A percentile compares a stretch with the other conserved stretches of the same genome.
Conservation (phyloP, 2,329 filamentous ascomycete genomes). For the Fusarium abutilonis region DNA sequence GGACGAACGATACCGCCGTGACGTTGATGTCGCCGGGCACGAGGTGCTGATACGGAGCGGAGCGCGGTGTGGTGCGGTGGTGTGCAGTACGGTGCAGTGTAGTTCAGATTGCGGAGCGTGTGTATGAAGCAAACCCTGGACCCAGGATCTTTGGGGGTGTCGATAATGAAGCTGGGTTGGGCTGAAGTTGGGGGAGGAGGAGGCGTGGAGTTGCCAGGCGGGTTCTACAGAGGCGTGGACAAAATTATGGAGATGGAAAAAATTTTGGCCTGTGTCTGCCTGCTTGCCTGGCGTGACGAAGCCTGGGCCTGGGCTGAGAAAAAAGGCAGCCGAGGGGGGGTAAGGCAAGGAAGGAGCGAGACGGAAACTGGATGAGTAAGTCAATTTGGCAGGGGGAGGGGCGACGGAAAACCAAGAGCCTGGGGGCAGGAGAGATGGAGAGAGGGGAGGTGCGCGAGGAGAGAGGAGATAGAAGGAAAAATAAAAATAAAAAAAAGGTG, state of each 20-base stretch:
- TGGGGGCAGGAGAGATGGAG: constrained; percentile 21
- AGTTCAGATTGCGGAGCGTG: constrained; percentile 44
- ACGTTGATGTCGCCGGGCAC: constrained; percentile 38
- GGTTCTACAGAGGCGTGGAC: constrained; percentile 50
- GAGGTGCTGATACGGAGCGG: constrained; percentile 41
- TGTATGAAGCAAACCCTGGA: constrained; percentile 46
- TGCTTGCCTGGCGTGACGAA: constrained; percentile 36
- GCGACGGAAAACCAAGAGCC: constrained; percentile 45
- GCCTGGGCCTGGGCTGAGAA: constrained; percentile 17
- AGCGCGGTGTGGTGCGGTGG: constrained; percentile 34
- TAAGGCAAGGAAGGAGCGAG: constrained; percentile 41
- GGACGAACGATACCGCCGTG: constrained; percentile 31
- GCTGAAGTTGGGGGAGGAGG: constrained; percentile 47
- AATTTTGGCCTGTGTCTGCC: constrained; percentile 32
- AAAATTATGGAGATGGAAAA: constrained; percentile 44
- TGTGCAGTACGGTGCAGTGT: constrained; percentile 35
- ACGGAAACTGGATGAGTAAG: constrained; percentile 7
- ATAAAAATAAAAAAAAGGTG: constrained; percentile 21
- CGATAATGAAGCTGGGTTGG: constrained; percentile 52
- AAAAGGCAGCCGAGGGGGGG: constrained; percentile 30
- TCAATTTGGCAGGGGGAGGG: constrained; percentile 32
- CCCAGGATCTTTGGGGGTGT: constrained; percentile 52
- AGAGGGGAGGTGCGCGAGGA: constrained; percentile 27
- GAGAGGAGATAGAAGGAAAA: constrained; percentile 8
- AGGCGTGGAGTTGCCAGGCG: constrained; percentile 51